phyloP scores from a whole-genome alignment of 352 stramenopile genomes.

The Phytophthora sansomeana region DNA sequence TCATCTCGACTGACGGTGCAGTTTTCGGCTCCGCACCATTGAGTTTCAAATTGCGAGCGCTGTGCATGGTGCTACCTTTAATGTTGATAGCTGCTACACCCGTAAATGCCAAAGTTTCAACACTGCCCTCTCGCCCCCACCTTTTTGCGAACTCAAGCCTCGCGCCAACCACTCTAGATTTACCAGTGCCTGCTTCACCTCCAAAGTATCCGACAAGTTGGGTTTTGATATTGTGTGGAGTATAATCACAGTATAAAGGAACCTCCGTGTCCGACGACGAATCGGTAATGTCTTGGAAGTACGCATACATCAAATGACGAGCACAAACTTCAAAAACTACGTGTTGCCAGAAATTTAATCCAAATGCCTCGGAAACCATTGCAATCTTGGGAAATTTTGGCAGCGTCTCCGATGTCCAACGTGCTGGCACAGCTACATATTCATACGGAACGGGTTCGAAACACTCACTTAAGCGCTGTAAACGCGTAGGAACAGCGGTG shows the following conservation, averaged over 20 bases:
- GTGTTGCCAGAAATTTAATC: background rate
- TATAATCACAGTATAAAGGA: background rate
- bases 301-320: background rate
- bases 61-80: constrained; percentile 29
- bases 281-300: background rate
- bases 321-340: background rate
- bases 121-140: constrained; percentile 8
- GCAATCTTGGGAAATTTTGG: background rate
- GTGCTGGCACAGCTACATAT: background rate
- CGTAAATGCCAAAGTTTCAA: constrained; percentile 20
- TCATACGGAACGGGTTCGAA: background rate
- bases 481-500: background rate
- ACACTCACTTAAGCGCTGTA: background rate
- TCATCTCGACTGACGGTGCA: constrained; percentile 25
- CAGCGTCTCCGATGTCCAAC: background rate
- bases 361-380: background rate
- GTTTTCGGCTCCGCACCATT: constrained; percentile 4
- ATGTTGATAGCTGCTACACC: constrained; percentile 26
- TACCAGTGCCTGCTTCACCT: constrained; percentile 33
- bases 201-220: constrained; percentile 28
- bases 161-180: constrained; percentile 22
- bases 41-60: constrained; percentile 23
- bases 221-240: background rate
- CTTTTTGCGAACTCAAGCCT: constrained; percentile 14
- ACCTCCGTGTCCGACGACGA: background rate